These are phyloP conservation scores for Thermothelomyces thermophilus DNA, from an alignment of 2,329 filamentous ascomycete genomes.

Conservation along the genomic window DNA sequence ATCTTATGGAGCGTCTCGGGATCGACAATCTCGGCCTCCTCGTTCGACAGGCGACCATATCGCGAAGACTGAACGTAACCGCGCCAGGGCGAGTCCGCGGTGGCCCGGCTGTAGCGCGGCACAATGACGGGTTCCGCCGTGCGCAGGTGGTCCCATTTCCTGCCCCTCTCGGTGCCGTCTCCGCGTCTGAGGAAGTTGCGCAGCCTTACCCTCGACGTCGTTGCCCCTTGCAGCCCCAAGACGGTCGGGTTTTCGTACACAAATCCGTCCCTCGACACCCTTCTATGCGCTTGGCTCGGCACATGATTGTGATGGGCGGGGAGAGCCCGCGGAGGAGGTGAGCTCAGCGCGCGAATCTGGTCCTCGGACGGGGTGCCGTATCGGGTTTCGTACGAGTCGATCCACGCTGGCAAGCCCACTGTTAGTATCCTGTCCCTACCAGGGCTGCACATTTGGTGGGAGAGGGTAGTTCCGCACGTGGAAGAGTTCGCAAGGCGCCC, in stretches of 20 bases:
- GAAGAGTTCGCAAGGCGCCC: constrained; percentile 23
- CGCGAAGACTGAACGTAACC: constrained; percentile 48
- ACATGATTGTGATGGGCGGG: constrained; percentile 38
- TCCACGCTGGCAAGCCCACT: constrained; percentile 37
- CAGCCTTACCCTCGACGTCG: constrained; percentile 31
- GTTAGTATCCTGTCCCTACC: constrained; percentile 9
- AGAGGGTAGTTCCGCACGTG: constrained; percentile 27
- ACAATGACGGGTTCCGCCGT: constrained; percentile 55
- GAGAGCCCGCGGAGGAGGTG: constrained; percentile 33
- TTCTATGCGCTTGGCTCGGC: constrained; percentile 34
- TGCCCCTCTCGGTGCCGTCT: constrained; percentile 41
- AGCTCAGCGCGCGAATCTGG: constrained; percentile 35
- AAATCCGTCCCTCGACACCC: constrained; percentile 44
- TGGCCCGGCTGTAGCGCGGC: constrained; percentile 39
- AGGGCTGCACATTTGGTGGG: background rate
- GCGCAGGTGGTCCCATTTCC: constrained; percentile 55
- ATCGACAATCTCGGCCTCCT: constrained; percentile 43
- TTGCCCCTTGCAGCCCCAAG: constrained; percentile 28
- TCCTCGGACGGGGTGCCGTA: constrained; percentile 34
- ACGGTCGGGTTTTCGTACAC: constrained; percentile 36
- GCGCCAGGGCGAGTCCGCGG: constrained; percentile 43
- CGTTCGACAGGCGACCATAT: constrained; percentile 42
- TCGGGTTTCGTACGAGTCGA: constrained; percentile 41
- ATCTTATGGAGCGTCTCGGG: constrained; percentile 38
- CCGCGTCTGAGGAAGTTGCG: constrained; percentile 42